Conservation (phyloP, 176 grass and related monocot species). For the Oryza brachyantha region DNA sequence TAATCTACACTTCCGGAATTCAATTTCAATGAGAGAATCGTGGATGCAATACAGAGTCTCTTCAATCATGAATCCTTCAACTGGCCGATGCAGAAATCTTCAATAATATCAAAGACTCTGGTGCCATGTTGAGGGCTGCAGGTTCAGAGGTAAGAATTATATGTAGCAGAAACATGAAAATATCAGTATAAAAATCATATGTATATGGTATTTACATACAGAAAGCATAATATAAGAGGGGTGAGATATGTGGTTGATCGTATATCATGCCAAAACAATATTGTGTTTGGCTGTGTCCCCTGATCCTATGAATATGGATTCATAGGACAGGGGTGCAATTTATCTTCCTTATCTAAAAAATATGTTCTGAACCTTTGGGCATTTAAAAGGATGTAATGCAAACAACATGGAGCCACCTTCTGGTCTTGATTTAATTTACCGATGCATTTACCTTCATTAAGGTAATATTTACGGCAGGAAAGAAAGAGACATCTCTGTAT, state of each 20-base stretch:
- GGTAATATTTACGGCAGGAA: neutral
- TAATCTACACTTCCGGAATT: neutral
- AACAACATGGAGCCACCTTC: neutral
- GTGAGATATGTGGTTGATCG: too few relatives aligned
- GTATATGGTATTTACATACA: neutral
- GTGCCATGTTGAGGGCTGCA: slow-evolving; percentile 76
- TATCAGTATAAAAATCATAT: neutral
- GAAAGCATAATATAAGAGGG: neutral
- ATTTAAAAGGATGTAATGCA: neutral
- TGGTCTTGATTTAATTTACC: neutral
- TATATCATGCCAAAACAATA: too few relatives aligned
- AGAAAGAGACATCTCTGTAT: neutral
- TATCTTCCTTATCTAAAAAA: too few relatives aligned
- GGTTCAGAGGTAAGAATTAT: slow-evolving; percentile 7
- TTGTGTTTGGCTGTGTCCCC: too few relatives aligned
- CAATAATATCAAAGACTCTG: slow-evolving; percentile 83
- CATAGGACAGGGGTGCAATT: too few relatives aligned
- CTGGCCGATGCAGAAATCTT: slow-evolving; percentile 78
- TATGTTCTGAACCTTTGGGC: neutral
- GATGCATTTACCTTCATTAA: neutral
- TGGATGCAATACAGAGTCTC: neutral
- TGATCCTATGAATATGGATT: too few relatives aligned
- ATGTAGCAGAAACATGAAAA: neutral
- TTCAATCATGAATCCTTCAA: slow-evolving; percentile 48
- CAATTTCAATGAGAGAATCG: neutral